A percentile compares a stretch with the other conserved stretches of the same genome.
These are phyloP conservation scores for Amanita pseudoporphyria DNA, from an alignment of 768 basidiomycete species.

Conservation along the genomic window DNA sequence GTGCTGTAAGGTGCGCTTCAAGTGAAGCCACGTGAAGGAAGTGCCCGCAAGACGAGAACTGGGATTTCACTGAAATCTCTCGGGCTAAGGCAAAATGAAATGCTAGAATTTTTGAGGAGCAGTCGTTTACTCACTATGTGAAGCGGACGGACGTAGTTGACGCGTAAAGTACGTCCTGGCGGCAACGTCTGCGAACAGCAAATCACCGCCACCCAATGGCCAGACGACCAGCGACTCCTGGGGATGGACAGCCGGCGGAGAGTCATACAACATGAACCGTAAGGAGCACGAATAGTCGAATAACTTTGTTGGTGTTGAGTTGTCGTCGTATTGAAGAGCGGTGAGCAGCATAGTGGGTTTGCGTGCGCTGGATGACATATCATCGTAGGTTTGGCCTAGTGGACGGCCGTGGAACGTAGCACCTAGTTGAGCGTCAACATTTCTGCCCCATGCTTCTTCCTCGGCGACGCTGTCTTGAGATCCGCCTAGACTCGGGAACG, in stretches of 20 bases:
- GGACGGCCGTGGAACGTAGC: neutral
- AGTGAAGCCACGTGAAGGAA: constrained; percentile 19
- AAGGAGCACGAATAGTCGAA: constrained; percentile 13
- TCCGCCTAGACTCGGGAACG: neutral
- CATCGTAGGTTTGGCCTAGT: neutral
- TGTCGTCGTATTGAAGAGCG: constrained; percentile 7
- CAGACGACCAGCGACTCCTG: constrained; percentile 17
- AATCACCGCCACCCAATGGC: constrained; percentile 19
- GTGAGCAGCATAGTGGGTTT: constrained; percentile 2
- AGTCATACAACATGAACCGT: constrained; percentile 16
- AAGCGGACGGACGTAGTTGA: constrained; percentile 17
- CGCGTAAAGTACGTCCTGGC: constrained; percentile 18
- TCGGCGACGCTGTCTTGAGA: neutral
- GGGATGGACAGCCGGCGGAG: constrained; percentile 20
- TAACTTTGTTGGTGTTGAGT: constrained; percentile 4
- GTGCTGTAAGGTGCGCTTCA: constrained; percentile 14
- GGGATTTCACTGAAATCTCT: constrained; percentile 18
- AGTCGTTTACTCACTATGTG: constrained; percentile 14
- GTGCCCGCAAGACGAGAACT: constrained; percentile 17
- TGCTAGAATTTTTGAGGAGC: neutral
- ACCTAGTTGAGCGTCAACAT: neutral
- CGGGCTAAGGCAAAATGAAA: constrained; percentile 11
- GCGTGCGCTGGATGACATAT: neutral
- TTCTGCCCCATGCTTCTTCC: neutral
- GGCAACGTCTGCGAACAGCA: constrained; percentile 18